Conservation (phyloP, 2,329 filamentous ascomycete genomes). For the Fusarium beomiforme region DNA sequence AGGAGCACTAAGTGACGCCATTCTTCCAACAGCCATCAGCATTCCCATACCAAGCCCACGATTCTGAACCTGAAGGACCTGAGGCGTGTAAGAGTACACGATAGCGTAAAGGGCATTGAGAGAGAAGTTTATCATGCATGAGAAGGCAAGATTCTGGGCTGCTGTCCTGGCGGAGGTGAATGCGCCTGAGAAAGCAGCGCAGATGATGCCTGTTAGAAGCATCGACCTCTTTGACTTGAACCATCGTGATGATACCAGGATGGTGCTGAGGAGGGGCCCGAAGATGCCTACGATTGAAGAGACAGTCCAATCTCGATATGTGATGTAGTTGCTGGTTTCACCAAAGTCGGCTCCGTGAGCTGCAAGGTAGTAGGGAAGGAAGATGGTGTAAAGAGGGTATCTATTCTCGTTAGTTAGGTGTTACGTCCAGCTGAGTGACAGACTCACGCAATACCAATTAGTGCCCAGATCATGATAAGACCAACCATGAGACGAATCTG, state of each 20-base stretch:
- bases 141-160: neutral
- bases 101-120: neutral
- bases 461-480: neutral
- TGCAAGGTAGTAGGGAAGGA: neutral
- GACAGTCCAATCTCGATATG: neutral
- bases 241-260: neutral
- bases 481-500: neutral
- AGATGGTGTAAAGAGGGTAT: neutral
- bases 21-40: neutral
- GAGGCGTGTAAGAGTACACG: neutral
- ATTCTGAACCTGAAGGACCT: neutral
- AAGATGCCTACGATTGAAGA: neutral
- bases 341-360: constrained; percentile 1
- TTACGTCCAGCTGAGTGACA: accelerated
- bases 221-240: neutral
- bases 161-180: neutral
- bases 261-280: neutral
- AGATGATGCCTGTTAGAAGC: neutral
- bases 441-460: neutral
- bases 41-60: neutral
- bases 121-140: neutral
- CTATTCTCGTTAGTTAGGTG: accelerated
- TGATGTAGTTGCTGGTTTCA: neutral
- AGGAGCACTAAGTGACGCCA: neutral
- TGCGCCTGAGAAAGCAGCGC: neutral